Evolutionary conservation across 2,329 filamentous ascomycete genomes (phyloP), one percentile per base, ranked within the genome.

Genomic region (Exophiala bonariae): DNA sequence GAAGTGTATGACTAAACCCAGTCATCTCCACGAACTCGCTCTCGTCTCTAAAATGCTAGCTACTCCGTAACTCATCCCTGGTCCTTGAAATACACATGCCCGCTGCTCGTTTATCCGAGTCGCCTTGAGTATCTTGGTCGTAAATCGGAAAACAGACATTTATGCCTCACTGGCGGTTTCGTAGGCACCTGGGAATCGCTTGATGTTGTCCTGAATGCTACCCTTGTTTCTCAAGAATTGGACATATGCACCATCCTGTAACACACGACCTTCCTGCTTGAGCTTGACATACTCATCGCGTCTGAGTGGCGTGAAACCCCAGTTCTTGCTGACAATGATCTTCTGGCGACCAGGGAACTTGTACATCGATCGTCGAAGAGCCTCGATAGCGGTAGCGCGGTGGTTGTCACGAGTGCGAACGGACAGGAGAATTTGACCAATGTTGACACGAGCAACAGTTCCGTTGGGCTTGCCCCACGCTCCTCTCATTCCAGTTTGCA

Each of bases 281-380:
- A 92, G 88, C 76, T 90, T 83, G 71, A 95, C 80, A 81, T 97
- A 99, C 76, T 99, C 93, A 65, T 97, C 93, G 66, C 93, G 91
- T 69, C 89, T 87, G 67, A 99, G 89, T 71, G 91, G 91, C 58
- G 93, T 99, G 88, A 99, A 99, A 65, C 93, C 93, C 93, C 93
- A 99, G 86, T 99, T 99, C 90, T 97, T 99, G 82, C 88, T 95
- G 79, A 97, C 86, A 70, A 99, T 96, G 81, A 99, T 97, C 90
- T 99, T 99, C 85, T 99, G 93, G 79, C 93, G 92, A 76, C 93
- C 93, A 63, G 93, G 93, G 89, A 99, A 99, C 87, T 97, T 99
- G 89, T 97, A 96, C 86, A 96, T 93, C 62, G 90, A 95, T 75
- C 93, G 90, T 74, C 95, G 92, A 74, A 99, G 89, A 71, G 93